Percentiles rank a stretch among this genome's conserved stretches.
phyloP scores from a whole-genome alignment of 305 asterid species.

The Fraxinus sp. region DNA sequence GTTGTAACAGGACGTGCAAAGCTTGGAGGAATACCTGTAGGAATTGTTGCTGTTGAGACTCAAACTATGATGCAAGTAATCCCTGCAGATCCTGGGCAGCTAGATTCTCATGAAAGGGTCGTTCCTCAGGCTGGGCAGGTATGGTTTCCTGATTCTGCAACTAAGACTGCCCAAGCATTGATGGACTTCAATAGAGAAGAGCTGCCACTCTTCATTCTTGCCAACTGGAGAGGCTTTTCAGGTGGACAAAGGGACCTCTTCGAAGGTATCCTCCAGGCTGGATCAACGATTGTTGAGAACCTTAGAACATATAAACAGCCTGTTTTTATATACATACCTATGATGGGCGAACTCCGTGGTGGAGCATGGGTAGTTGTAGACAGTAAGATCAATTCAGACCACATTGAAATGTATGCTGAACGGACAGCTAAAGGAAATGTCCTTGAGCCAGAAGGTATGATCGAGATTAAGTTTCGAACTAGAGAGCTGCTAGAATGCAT shows the following conservation, averaged over 20 bases:
- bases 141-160: conserved; percentile 97
- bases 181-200: conserved; percentile 88
- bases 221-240: conserved; percentile 98
- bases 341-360: conserved; percentile 98
- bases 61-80: conserved; percentile 97
- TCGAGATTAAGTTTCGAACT: conserved; percentile 84
- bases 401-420: conserved; percentile 94
- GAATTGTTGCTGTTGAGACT: conserved; percentile 95
- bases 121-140: conserved; percentile 99
- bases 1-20: conserved; percentile 94
- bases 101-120: conserved; percentile 86
- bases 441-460: conserved; percentile 92
- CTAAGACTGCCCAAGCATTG: conserved; percentile 94
- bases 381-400: conserved; percentile 89
- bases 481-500: conserved; percentile 88
- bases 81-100: conserved; percentile 98
- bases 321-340: conserved; percentile 88
- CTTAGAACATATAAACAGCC: conserved; percentile 84
- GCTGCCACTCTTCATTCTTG: conserved; percentile 88
- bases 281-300: conserved; percentile 92
- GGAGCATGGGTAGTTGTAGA: conserved; percentile 99
- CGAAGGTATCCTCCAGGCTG: conserved; percentile 96
- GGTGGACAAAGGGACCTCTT: conserved; percentile 29
- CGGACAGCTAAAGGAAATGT: conserved; percentile 91
- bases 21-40: conserved; percentile 96